phyloP scores from a whole-genome alignment of 1,284 basidiomycete species.

The Melampsora larici-populina region DNA sequence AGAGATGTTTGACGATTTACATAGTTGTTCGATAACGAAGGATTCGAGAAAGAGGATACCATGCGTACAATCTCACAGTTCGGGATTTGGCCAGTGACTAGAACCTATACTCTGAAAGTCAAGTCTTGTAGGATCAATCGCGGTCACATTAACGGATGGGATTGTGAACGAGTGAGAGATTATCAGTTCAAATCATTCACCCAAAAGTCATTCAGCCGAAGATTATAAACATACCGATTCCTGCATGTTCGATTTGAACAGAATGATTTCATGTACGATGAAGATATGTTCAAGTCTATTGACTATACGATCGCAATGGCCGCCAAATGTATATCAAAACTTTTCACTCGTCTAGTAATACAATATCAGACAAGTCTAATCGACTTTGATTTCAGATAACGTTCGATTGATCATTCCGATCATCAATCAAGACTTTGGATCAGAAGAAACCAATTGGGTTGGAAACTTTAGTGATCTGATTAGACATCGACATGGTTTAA shows the following conservation, averaged over 20 bases:
- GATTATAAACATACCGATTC: no score
- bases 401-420: conserved; percentile 42
- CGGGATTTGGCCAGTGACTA: conserved; percentile 41
- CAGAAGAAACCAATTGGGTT: no score
- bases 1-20: not conserved
- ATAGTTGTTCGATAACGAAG: conserved; percentile 40
- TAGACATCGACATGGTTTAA: conserved; percentile 15
- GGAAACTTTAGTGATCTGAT: conserved; percentile 43
- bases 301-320: conserved; percentile 41
- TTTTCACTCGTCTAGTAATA: not conserved
- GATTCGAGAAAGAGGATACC: conserved; percentile 42
- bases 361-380: not conserved
- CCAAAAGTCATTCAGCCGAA: no score
- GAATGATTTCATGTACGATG: conserved; percentile 40
- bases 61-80: conserved; percentile 40
- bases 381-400: conserved; percentile 11
- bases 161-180: conserved; percentile 1
- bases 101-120: conserved; percentile 42
- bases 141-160: conserved; percentile 43
- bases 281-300: conserved; percentile 41
- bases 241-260: not conserved
- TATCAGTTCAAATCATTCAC: not conserved
- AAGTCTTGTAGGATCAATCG: conserved; percentile 30
- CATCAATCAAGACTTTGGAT: conserved; percentile 43
- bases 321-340: conserved; percentile 8